phyloP scores from a whole-genome alignment of 371 early-diverging fungal species.

The Rhizomucor pusillus region DNA sequence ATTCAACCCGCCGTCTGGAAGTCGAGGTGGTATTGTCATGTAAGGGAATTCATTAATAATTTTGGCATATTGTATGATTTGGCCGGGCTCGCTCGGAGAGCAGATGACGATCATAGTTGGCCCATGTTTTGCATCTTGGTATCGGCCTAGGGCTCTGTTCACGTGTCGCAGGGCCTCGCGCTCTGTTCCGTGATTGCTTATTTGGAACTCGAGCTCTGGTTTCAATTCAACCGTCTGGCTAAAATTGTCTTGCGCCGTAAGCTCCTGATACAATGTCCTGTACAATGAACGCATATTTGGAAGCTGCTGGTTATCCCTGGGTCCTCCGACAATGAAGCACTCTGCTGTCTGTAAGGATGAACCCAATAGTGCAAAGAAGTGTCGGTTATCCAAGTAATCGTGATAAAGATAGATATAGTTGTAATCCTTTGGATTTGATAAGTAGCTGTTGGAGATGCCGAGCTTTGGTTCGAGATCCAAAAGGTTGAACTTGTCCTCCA shows the following conservation, averaged over 20 bases:
- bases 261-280: conserved; percentile 18
- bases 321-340: conserved; percentile 73
- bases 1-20: conserved; percentile 61
- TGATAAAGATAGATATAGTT: conserved; percentile 73
- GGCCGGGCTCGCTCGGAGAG: conserved; percentile 47
- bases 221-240: conserved; percentile 50
- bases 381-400: conserved; percentile 64
- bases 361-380: conserved; percentile 71
- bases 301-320: conserved; percentile 60
- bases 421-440: conserved; percentile 43
- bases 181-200: conserved; percentile 48
- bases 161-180: conserved; percentile 54
- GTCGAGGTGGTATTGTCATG: conserved; percentile 61
- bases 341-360: conserved; percentile 51
- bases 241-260: conserved; percentile 19
- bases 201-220: conserved; percentile 45
- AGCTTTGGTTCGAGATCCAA: conserved; percentile 48
- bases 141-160: conserved; percentile 49
- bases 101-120: conserved; percentile 72
- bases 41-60: conserved; percentile 67
- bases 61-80: conserved; percentile 52
- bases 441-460: conserved; percentile 32
- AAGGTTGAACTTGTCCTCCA: conserved; percentile 48
- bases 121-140: conserved; percentile 62
- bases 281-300: conserved; percentile 65